Percentiles rank a stretch among this genome's conserved stretches.
These are phyloP conservation scores for Ustilago sp. DNA, from an alignment of 1,284 basidiomycete species.

Conservation along the genomic window DNA sequence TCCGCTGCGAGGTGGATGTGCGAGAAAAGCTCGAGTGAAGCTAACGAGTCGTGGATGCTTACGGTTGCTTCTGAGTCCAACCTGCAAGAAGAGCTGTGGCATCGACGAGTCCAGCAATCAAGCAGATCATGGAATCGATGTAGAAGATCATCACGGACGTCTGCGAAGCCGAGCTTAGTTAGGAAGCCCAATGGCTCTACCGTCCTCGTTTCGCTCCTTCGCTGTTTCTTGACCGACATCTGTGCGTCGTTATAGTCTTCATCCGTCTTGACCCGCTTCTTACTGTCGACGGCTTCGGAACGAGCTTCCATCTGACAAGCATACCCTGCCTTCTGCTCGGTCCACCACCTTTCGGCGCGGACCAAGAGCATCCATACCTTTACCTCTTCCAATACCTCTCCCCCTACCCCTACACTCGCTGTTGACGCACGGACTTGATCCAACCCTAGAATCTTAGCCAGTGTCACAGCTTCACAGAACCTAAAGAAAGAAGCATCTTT, in stretches of 20 bases:
- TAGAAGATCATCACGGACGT: slow-evolving; percentile 15
- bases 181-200: slow-evolving; percentile 18
- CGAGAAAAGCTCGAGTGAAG: slow-evolving; percentile 10
- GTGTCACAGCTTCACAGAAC: slow-evolving; percentile 52
- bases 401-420: background rate
- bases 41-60: slow-evolving; percentile 34
- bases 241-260: background rate
- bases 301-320: slow-evolving; percentile 34
- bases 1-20: slow-evolving; percentile 2
- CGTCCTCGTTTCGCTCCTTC: background rate
- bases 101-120: slow-evolving; percentile 18
- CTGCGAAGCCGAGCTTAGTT: slow-evolving; percentile 21
- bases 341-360: slow-evolving; percentile 54
- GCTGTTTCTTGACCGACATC: background rate
- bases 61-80: slow-evolving; percentile 14
- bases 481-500: slow-evolving; percentile 38
- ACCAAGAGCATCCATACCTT: slow-evolving; percentile 45
- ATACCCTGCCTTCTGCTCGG: slow-evolving; percentile 21
- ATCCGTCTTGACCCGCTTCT: slow-evolving; percentile 21
- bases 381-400: slow-evolving; percentile 12
- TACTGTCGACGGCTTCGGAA: background rate
- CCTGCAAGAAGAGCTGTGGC: background rate
- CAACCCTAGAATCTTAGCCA: slow-evolving; percentile 52
- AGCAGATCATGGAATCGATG: slow-evolving; percentile 9
- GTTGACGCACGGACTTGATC: slow-evolving; percentile 20